Percentiles rank a stretch among this genome's conserved stretches.
Evolutionary conservation across 1,284 basidiomycete genomes (phyloP).

Genomic region (Lentinula novae-zelandiae): DNA sequence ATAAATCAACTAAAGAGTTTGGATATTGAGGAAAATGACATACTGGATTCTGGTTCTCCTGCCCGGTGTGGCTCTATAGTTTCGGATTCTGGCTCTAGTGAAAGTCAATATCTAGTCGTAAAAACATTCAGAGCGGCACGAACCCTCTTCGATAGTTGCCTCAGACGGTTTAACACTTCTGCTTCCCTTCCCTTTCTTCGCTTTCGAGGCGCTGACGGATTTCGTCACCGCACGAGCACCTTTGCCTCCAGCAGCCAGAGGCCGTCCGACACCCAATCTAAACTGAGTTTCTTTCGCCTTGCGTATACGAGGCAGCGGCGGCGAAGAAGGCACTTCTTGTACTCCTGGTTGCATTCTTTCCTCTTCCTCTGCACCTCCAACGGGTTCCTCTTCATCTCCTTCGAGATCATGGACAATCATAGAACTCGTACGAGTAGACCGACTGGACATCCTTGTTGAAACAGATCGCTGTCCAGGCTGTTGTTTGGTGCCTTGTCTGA

Average conservation of each 20-base stretch:
- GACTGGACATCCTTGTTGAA: slow-evolving; percentile 38
- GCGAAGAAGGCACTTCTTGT: slow-evolving; percentile 21
- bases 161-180: slow-evolving; percentile 47
- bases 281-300: slow-evolving; percentile 71
- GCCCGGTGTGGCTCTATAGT: neutral
- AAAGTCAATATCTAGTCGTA: slow-evolving; percentile 24
- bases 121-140: slow-evolving; percentile 1
- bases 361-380: slow-evolving; percentile 1
- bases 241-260: slow-evolving; percentile 54
- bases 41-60: slow-evolving; percentile 14
- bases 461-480: slow-evolving; percentile 34
- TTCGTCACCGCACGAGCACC: slow-evolving; percentile 64
- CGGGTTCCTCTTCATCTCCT: slow-evolving; percentile 40
- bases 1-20: neutral
- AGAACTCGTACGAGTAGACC: slow-evolving; percentile 33
- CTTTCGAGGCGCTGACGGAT: slow-evolving; percentile 45
- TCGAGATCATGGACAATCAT: slow-evolving; percentile 47
- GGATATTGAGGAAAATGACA: neutral
- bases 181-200: slow-evolving; percentile 45
- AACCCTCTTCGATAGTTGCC: slow-evolving; percentile 64
- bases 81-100: slow-evolving; percentile 23
- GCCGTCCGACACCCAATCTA: slow-evolving; percentile 69
- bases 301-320: slow-evolving; percentile 40
- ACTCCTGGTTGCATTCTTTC: slow-evolving; percentile 14
- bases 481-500: slow-evolving; percentile 15